These are phyloP conservation scores for Saccharata proteae DNA, from an alignment of 2,329 filamentous ascomycete species.

Conservation along the genomic window DNA sequence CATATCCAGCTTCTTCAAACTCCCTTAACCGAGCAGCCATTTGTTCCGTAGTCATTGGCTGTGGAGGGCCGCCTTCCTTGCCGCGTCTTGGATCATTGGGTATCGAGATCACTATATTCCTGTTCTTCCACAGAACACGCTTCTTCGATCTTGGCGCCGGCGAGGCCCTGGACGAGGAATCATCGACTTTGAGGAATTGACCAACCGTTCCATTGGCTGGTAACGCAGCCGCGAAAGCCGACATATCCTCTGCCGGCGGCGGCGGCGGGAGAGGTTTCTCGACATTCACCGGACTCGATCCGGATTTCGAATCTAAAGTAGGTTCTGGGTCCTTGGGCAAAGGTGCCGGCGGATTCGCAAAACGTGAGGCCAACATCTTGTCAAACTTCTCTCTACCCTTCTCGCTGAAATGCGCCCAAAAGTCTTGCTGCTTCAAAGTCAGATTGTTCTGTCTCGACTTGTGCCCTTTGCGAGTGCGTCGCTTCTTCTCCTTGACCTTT, in stretches of 20 bases:
- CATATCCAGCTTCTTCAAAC: constrained; percentile 60
- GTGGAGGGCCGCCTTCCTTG: constrained; percentile 28
- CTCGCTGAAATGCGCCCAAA: constrained; percentile 32
- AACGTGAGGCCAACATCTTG: constrained; percentile 29
- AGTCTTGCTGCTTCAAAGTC: constrained; percentile 38
- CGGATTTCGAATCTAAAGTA: constrained; percentile 4
- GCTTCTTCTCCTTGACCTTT: constrained; percentile 10
- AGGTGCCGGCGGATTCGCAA: constrained; percentile 18
- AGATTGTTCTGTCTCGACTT: constrained; percentile 31
- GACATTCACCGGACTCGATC: background rate
- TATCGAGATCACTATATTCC: constrained; percentile 33
- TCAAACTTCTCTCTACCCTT: constrained; percentile 25
- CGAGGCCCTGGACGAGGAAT: constrained; percentile 6
- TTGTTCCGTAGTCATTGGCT: constrained; percentile 37
- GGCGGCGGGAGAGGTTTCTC: constrained; percentile 3
- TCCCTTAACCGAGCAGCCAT: constrained; percentile 50
- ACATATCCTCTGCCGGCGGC: constrained; percentile 9
- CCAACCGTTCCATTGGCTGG: background rate
- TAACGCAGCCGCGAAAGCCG: constrained; percentile 18
- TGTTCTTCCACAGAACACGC: constrained; percentile 33
- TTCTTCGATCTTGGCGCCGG: constrained; percentile 28
- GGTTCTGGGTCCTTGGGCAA: background rate
- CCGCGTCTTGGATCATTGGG: constrained; percentile 29
- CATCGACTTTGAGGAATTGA: constrained; percentile 2
- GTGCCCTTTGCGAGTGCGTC: constrained; percentile 21